Base-by-base conservation (phyloP, 2,329 filamentous ascomycete genomes). In the Xylogone sp. region DNA sequence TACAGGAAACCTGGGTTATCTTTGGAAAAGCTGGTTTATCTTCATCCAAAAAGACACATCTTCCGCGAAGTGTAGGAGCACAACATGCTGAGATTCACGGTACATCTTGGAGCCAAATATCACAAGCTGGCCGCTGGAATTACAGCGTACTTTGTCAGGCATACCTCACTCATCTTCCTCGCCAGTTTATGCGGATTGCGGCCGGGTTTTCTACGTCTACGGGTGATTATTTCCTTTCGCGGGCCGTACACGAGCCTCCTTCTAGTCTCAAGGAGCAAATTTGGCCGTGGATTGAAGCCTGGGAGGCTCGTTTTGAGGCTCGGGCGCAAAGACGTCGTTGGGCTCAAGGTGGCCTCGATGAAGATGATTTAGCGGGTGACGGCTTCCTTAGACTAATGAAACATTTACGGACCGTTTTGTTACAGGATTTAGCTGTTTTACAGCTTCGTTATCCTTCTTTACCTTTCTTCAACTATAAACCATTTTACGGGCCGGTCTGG, bases 381-480 rank as follows among this genome's bases (percentile, higher is more conserved):
- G 18, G 43, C 42, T n/a, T 31, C 34, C 45, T 34, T 39, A 45
- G 24, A 45, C 45, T 52, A 8, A 29, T 52, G 34, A 31, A 45
- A 42, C 50, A 31, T 42, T 45, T 52, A 9, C 34, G 34, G 16
- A 21, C 31, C 4, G 39, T 52, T 3, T 31, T 52, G 6, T 24
- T 52, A 21, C 39, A 52, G 21, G 50, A 52, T 42, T 45, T 52
- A 2, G 50, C 45, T 20, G 29, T 52, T 24, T 42, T 52, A 20
- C 43, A 52, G 42, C 46, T 21, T 16, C 39, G 21, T 31, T 52
- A 44, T 22, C 39, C 46, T 21, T 45, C 43, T 6, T 21, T 24
- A 20, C 43, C n/a, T 3, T 24, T 24, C 20, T 24, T 45, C 16
- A 6, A 7, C 21, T 10, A 45, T 39, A 16, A 5, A 4, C 34